Evolutionary conservation across 257 asterid species (phyloP).

Genomic region (Solanum piurae): DNA sequence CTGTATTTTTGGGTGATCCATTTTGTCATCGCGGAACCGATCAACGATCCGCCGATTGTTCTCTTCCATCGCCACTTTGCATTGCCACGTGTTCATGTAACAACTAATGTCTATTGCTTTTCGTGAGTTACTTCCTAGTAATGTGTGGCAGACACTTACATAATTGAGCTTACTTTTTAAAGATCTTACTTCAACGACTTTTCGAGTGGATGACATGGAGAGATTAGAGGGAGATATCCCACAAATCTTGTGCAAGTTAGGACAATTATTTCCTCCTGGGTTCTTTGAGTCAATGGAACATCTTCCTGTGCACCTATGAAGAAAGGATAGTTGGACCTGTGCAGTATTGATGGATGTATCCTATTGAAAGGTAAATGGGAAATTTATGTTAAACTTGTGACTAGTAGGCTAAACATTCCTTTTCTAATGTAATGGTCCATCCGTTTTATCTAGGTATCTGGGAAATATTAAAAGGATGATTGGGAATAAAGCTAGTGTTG

Average conservation of each 20-base stretch:
- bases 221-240: not conserved
- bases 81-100: not conserved
- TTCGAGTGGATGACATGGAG: not conserved
- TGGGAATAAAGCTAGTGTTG: not conserved
- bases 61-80: no score
- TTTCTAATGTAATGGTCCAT: no score
- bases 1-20: no score
- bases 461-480: no score
- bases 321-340: not conserved
- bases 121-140: not conserved
- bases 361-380: no score
- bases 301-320: not conserved
- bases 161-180: not conserved
- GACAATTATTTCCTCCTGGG: not conserved
- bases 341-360: not conserved
- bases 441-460: no score
- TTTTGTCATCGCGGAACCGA: no score
- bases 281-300: not conserved
- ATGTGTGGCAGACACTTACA: not conserved
- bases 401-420: no score
- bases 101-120: not conserved
- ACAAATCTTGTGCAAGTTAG: not conserved
- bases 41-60: no score
- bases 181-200: not conserved
- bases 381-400: no score